phyloP scores from a whole-genome alignment of 768 basidiomycete species.

The Serendipita sp. region DNA sequence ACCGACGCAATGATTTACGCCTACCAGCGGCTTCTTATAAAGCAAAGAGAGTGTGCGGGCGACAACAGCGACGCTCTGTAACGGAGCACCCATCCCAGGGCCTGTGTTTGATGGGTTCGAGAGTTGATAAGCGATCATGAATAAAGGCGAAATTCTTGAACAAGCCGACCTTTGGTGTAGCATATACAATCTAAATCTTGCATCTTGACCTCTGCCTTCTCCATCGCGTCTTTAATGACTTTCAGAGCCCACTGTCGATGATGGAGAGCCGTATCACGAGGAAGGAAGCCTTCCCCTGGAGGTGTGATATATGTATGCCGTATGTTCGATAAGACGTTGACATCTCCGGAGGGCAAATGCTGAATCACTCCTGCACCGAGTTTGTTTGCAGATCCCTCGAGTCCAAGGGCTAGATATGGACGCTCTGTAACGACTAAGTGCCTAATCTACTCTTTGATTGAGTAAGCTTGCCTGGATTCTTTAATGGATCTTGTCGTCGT shows the following conservation, averaged over 20 bases:
- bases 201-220: conserved; percentile 50
- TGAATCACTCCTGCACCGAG: conserved; percentile 85
- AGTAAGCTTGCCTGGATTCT: too few relatives aligned
- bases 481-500: too few relatives aligned
- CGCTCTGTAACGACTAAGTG: conserved; percentile 28
- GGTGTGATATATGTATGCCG: conserved; percentile 99
- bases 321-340: conserved; percentile 74
- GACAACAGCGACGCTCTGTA: conserved; percentile 88
- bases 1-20: conserved; percentile 98
- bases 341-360: conserved; percentile 58
- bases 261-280: conserved; percentile 87
- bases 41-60: conserved; percentile 81
- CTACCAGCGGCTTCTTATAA: conserved; percentile 81
- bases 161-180: conserved; percentile 76
- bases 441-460: not conserved
- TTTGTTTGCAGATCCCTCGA: conserved; percentile 98
- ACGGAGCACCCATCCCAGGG: conserved; percentile 97
- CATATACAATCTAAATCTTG: conserved; percentile 86
- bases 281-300: conserved; percentile 94
- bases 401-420: conserved; percentile 75
- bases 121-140: not conserved
- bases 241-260: conserved; percentile 85
- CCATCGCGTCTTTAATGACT: conserved; percentile 64
- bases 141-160: not conserved
- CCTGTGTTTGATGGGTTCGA: conserved; percentile 31